Evolutionary conservation across 2,329 filamentous ascomycete genomes (phyloP).

Genomic region (Fusarium scirpi): DNA sequence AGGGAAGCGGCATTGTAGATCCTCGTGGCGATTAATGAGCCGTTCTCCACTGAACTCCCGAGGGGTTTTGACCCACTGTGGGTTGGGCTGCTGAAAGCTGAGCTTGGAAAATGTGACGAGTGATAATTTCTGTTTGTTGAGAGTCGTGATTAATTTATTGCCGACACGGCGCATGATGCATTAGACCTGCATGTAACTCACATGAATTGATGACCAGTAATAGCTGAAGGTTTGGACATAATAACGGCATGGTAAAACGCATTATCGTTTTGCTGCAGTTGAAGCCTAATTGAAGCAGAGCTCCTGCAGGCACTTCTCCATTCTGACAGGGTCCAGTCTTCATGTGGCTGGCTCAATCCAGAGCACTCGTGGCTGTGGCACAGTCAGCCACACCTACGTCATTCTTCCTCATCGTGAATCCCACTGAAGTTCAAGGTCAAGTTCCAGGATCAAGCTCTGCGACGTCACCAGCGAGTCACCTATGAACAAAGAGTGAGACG

Average conservation of each 20-base stretch:
- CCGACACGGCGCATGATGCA: not conserved
- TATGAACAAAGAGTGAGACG: too few relatives aligned
- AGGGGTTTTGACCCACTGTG: constrained; percentile 9
- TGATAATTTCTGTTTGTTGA: not conserved
- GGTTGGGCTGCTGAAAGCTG: constrained; percentile 3
- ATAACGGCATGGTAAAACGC: not conserved
- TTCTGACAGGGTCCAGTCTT: not conserved
- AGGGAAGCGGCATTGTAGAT: constrained; percentile 2
- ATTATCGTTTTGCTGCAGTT: not conserved
- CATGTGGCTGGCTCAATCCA: constrained; percentile 1
- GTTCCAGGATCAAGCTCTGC: constrained; percentile 23
- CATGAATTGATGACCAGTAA: not conserved
- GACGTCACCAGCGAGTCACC: constrained; percentile 20
- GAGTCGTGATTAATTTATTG: not conserved
- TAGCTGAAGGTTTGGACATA: not conserved
- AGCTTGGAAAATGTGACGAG: not conserved
- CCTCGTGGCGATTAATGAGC: constrained; percentile 5
- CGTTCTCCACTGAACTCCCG: constrained; percentile 12
- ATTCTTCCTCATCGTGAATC: constrained; percentile 6
- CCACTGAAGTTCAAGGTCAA: not conserved
- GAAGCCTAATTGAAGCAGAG: not conserved
- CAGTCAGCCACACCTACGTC: constrained; percentile 37
- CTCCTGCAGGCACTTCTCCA: not conserved
- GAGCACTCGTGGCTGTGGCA: constrained; percentile 8
- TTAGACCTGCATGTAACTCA: constrained; percentile 12